Evolutionary conservation across 257 asterid genomes (phyloP), one percentile per base, ranked within the genome.

Genomic region (Scutellaria barbata): DNA sequence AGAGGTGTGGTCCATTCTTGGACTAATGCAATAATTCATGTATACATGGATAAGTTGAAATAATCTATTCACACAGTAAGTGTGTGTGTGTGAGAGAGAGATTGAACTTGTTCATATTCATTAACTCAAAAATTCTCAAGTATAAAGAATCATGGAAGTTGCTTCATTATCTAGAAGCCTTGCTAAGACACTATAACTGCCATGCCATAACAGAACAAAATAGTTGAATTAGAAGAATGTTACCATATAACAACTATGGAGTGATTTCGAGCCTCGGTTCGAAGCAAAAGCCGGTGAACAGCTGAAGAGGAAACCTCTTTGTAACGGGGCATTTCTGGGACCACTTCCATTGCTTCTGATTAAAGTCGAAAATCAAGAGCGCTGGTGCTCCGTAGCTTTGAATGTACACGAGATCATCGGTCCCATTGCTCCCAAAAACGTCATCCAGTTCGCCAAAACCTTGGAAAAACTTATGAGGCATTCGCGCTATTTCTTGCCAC

Each of bases 371-470:
- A 50, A 85, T 74, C 16, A 90, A 92, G 45, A 92, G 96, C 0
- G 85, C 80, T 0, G 98, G 92, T 6, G 88, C 86, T 6, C 96
- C 96, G 12, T 85, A 92, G 16, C 98, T 92, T 77, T 92, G 96
- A 20, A 92, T 92, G 68, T 94, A 94, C 53, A 94, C 69, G 35
- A 91, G 83, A 51, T 88, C 92, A 45, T 86, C 96, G 2, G 81
- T 84, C 12, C 99, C 97, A 8, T 96, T 83, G 72, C 99, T 87
- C 5, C 96, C 93, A 73, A 94, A 94, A 11, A 94, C 97, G 39
- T 94, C 99, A 51, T 94, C 96, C 17, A 91, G 67, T 82, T 94
- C 99, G 10, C 99, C 99, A 60, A 94, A 94, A 5, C 99, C 99
- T 74, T 94, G 99, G 54, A 91, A 94, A 66, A 47, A 80, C 78